Evolutionary conservation across 768 basidiomycete species (phyloP).

Genomic region (Rhizopogon rudus): DNA sequence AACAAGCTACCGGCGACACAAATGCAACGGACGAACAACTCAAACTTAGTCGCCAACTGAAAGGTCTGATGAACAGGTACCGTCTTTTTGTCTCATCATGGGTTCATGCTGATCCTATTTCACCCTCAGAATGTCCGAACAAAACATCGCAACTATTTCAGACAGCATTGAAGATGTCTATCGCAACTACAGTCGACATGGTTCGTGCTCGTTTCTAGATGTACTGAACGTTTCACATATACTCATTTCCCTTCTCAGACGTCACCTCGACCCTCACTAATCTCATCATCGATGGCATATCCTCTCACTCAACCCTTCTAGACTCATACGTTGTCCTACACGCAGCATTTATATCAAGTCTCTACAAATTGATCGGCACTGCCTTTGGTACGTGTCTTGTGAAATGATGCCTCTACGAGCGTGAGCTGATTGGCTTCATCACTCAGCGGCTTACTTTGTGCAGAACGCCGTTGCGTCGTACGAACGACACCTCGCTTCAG

Average conservation of each 20-base stretch:
- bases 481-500: constrained; percentile 45
- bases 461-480: constrained; percentile 68
- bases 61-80: constrained; percentile 86
- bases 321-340: constrained; percentile 89
- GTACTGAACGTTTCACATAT: constrained; percentile 6
- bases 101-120: background rate
- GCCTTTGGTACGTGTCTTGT: constrained; percentile 73
- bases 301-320: constrained; percentile 72
- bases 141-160: constrained; percentile 75
- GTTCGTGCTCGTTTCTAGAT: constrained; percentile 33
- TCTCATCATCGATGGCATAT: constrained; percentile 74
- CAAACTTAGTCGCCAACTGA: constrained; percentile 71
- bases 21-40: constrained; percentile 32
- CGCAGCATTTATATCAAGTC: constrained; percentile 75
- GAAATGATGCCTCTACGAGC: background rate
- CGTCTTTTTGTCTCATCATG: constrained; percentile 7
- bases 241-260: constrained; percentile 39
- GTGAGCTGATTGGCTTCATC: background rate
- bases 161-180: constrained; percentile 74
- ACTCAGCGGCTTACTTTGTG: constrained; percentile 74
- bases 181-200: constrained; percentile 70
- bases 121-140: constrained; percentile 76
- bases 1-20: constrained; percentile 34
- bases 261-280: constrained; percentile 75
- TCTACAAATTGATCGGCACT: constrained; percentile 78